Base-by-base conservation (phyloP, 371 early-diverging fungal genomes). In the Nematocida minor region DNA sequence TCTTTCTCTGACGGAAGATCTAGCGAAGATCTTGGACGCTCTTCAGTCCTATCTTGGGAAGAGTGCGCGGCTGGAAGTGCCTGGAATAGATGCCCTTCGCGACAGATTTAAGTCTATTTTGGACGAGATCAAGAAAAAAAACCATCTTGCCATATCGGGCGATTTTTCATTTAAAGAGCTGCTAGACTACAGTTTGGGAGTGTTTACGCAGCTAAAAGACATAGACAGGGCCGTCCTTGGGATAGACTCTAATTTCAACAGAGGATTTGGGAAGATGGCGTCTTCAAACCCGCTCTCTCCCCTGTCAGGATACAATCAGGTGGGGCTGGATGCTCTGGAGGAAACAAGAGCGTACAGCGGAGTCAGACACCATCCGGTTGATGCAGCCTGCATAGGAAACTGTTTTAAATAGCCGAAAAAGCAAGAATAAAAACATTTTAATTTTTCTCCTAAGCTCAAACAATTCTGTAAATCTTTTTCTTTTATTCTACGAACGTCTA, bases 51-150 rank as follows among this genome's bases (percentile, higher is more conserved):
- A 66, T 3, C 27, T 74, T 16, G 77, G 77, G 20, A 62, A 32
- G n/a, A 32, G 25, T 22, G 29, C 48, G 22, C 27, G 36, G 27
- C 36, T 74, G 25, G 29, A n/a, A 25, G 36, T 74, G 9, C 60
- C 63, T 20, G 77, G 77, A 48, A 27, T 74, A 55, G 64, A 74
- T 18, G 22, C 27, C 6, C 66, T 63, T n/a, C 6, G 44, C 31
- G 16, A 66, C 49, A 22, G 47, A 27, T 74, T 74, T 44, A 48
- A 74, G 1, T 9, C 20, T 11, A 64, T 74, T 54, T 31, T 74
- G 14, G 63, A 40, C 16, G 66, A 64, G 34, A 27, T 74, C 7
- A 74, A 74, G 63, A 74, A 55, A 22, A 74, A 74, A 54, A 74
- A 47, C 41, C 4, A 20, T 27, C 47, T 63, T 6, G 36, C 77